These are phyloP conservation scores for Cryptococcus sp. DNA, from an alignment of 1,284 basidiomycete species.

Conservation along the genomic window DNA sequence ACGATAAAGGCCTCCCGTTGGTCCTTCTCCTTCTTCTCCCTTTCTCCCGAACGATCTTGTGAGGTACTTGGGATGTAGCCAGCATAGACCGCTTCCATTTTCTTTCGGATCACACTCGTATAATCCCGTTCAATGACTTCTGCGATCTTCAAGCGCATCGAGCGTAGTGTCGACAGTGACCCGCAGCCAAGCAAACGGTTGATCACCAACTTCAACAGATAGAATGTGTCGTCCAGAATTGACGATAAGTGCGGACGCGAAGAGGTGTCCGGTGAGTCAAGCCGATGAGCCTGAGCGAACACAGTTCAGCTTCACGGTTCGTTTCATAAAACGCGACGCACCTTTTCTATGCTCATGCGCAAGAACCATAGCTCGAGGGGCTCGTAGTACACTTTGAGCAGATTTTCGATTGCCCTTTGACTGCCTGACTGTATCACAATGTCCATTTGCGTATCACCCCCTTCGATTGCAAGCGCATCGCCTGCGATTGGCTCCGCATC, in stretches of 20 bases:
- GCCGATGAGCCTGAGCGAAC: constrained; percentile 51
- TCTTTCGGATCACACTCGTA: constrained; percentile 70
- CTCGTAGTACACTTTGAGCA: constrained; percentile 74
- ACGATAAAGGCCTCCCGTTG: constrained; percentile 77
- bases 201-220: constrained; percentile 82
- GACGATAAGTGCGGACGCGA: constrained; percentile 60
- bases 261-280: constrained; percentile 67
- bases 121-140: constrained; percentile 80
- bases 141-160: constrained; percentile 64
- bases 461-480: constrained; percentile 23
- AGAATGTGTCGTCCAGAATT: constrained; percentile 90
- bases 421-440: constrained; percentile 54
- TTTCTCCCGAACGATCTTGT: constrained; percentile 48
- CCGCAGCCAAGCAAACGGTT: constrained; percentile 73
- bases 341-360: constrained; percentile 84
- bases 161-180: constrained; percentile 62
- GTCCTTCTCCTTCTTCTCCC: constrained; percentile 75
- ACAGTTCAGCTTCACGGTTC: neutral
- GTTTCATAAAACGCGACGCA: constrained; percentile 30
- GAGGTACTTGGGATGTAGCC: constrained; percentile 53
- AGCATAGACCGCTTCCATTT: constrained; percentile 82
- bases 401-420: constrained; percentile 64
- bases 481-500: constrained; percentile 22
- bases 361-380: constrained; percentile 93
- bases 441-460: constrained; percentile 46